phyloP scores from a whole-genome alignment of 768 basidiomycete species.

The Suillus fuscotomentosus region DNA sequence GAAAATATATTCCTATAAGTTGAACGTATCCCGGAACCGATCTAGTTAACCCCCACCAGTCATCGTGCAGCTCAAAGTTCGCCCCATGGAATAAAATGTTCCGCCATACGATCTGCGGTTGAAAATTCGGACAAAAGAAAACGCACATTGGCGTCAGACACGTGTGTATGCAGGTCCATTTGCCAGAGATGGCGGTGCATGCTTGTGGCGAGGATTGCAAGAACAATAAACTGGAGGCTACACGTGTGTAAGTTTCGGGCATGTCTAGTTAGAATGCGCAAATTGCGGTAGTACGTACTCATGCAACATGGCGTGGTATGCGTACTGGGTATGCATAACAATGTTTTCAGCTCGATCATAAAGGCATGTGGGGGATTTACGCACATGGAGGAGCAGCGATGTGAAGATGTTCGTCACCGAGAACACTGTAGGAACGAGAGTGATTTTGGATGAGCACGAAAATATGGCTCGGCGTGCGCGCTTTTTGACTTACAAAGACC shows the following conservation, averaged over 20 bases:
- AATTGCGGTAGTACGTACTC: neutral
- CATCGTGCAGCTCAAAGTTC: neutral
- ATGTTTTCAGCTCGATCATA: neutral
- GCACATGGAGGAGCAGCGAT: neutral
- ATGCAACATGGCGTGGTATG: neutral
- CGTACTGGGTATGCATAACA: neutral
- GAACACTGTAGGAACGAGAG: neutral
- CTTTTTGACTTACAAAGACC: neutral
- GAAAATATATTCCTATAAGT: too few species aligned
- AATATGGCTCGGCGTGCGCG: neutral
- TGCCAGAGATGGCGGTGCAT: neutral
- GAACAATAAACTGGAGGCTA: neutral
- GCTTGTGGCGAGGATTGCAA: neutral
- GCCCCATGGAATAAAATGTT: neutral
- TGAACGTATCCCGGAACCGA: too few species aligned
- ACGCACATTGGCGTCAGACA: neutral
- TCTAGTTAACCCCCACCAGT: too few species aligned
- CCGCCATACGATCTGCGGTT: neutral
- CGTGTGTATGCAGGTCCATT: neutral
- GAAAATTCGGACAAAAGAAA: neutral
- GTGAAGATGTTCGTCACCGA: neutral
- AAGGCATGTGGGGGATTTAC: neutral
- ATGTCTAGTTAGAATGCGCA: neutral
- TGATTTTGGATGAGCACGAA: neutral
- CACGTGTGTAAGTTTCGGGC: neutral